Conservation (phyloP, 2,329 filamentous ascomycete genomes). For the Monosporascus sp. region DNA sequence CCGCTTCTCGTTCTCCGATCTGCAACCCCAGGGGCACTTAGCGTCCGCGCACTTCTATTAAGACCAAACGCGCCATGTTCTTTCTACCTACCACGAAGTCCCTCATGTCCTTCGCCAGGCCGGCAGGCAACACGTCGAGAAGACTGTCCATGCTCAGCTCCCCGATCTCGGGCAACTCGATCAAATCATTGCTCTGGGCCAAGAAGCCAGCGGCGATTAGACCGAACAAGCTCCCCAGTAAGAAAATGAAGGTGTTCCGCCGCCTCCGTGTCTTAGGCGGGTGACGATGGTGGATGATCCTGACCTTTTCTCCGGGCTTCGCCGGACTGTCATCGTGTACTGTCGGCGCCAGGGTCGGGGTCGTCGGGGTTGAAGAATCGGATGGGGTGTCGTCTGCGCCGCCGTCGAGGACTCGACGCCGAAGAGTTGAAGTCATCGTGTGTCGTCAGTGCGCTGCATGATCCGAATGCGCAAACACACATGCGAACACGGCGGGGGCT, state of each 20-base stretch:
- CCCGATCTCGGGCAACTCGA: conserved; percentile 65
- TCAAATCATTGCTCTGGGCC: conserved; percentile 81
- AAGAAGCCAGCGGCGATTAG: conserved; percentile 87
- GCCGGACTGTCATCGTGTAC: conserved; percentile 30
- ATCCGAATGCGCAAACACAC: background rate
- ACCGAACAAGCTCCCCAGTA: conserved; percentile 84
- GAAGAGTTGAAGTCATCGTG: conserved; percentile 1
- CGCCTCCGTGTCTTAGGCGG: conserved; percentile 58
- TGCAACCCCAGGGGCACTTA: conserved; percentile 25
- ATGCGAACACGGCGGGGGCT: too few relatives aligned
- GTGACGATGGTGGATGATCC: conserved; percentile 36
- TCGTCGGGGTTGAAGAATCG: conserved; percentile 24
- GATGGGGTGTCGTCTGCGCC: conserved; percentile 4
- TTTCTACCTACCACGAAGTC: conserved; percentile 66
- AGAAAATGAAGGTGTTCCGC: conserved; percentile 75
- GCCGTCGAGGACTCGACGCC: conserved; percentile 1
- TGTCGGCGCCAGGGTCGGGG: conserved; percentile 20
- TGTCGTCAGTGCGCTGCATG: background rate
- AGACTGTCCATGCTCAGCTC: conserved; percentile 81
- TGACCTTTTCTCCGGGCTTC: conserved; percentile 31
- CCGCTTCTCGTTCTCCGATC: conserved; percentile 77
- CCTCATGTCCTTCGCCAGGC: conserved; percentile 77
- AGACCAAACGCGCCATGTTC: conserved; percentile 4
- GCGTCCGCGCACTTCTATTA: background rate
- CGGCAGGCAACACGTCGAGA: conserved; percentile 81